Conservation (phyloP, 495 filamentous ascomycete genomes). For the Tuber borchii region DNA sequence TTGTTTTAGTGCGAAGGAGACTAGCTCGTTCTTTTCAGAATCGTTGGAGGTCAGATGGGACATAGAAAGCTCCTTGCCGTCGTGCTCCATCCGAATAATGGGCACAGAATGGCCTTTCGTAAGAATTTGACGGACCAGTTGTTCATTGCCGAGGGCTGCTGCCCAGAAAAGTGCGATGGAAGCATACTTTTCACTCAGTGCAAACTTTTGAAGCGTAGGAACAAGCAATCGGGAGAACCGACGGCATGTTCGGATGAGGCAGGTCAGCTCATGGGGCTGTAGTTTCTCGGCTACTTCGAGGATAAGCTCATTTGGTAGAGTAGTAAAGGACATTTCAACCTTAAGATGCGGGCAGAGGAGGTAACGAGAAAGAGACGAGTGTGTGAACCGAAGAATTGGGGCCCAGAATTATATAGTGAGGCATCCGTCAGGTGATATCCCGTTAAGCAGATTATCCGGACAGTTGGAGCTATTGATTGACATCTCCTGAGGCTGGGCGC, state of each 20-base stretch:
- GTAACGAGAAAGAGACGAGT: not conserved
- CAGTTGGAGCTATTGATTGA: not conserved
- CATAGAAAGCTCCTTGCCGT: not conserved
- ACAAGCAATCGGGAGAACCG: not conserved
- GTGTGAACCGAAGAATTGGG: not conserved
- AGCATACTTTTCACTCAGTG: not conserved
- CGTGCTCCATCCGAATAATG: not conserved
- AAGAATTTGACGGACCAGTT: not conserved
- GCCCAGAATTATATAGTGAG: constrained; percentile 1
- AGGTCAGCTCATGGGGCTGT: not conserved
- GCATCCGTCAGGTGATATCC: not conserved
- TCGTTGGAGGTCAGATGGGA: not conserved
- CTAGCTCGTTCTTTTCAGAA: not conserved
- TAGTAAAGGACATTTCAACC: not conserved
- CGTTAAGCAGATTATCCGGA: not conserved
- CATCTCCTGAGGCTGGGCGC: not conserved
- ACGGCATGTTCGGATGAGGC: not conserved
- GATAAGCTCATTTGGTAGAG: not conserved
- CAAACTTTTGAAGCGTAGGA: not conserved
- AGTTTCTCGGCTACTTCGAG: constrained; percentile 4
- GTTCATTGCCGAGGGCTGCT: constrained; percentile 7
- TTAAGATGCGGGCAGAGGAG: not conserved
- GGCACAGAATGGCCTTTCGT: not conserved
- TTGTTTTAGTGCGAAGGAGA: not conserved
- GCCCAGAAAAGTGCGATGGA: constrained; percentile 4